Evolutionary conservation across 768 basidiomycete species (phyloP), one percentile per base, ranked within the genome.

Genomic region (Cantharellus cinnabarinus): DNA sequence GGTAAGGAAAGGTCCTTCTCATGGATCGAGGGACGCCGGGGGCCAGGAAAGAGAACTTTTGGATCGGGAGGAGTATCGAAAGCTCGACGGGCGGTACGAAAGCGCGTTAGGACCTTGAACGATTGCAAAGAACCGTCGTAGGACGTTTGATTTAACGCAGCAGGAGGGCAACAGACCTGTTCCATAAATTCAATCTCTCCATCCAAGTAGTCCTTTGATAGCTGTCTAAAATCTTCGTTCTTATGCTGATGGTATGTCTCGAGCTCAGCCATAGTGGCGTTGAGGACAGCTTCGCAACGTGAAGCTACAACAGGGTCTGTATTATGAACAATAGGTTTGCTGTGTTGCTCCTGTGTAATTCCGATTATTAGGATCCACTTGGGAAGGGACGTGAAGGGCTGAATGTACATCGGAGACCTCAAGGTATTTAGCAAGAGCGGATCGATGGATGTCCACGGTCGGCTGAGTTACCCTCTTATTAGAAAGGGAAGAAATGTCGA

Each of bases 191-290:
- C 75, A 61, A 89, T 89, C 67, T 89, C 83, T 4, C 80, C 82
- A 63, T 89, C 85, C 2, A 90, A 75, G 66, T 87, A 81, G 42
- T 83, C 82, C 60, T 73, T 77, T 3, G 79, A 71, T 10, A 85
- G 62, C 1, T 66, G 69, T 14, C 72, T 68, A 61, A 89, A 80
- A 63, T 89, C 85, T 65, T 85, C 83, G 4, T 68, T 66, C 67
- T 87, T 85, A 68, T 87, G 83, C 0, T 71, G 69, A 66, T 88
- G 85, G 64, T 88, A 85, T 1, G 76, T 79, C 56, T 86, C 83
- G 74, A 90, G 80, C 71, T 91, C 88, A 0, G 89, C 85, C 80
- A 89, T 82, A 2, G 88, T 89, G 4, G 80, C 81, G 67, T 91
- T 90, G 37, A 93, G 71, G 4, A 89, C 85, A 0, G 89, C 90